These are phyloP conservation scores for Cryptococcus floricola DNA, from an alignment of 1,284 basidiomycete species.

Conservation along the genomic window DNA sequence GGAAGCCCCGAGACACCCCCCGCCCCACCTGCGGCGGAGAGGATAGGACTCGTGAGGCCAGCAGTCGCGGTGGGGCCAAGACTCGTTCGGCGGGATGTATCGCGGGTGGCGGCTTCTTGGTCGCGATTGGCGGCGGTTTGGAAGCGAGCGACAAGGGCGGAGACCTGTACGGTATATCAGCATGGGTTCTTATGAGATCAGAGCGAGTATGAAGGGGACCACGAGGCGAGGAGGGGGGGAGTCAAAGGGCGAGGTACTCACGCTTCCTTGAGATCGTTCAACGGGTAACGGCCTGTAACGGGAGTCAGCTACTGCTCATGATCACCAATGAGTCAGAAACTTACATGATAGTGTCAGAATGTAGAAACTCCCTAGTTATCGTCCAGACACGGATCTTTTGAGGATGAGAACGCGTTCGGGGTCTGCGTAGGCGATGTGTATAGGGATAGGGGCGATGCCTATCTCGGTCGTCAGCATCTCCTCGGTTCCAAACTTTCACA, in stretches of 20 bases:
- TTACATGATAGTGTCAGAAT: not conserved
- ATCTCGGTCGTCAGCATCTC: too few species aligned
- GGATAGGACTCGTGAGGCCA: not conserved
- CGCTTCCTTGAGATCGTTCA: slow-evolving; percentile 31
- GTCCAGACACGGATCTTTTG: too few species aligned
- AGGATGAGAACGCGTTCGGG: not conserved
- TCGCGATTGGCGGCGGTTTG: slow-evolving; percentile 32
- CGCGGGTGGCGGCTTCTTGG: slow-evolving; percentile 17
- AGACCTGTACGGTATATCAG: slow-evolving; percentile 17
- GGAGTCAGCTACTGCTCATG: not conserved
- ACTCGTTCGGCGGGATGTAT: slow-evolving; percentile 7
- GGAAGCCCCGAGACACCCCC: not conserved
- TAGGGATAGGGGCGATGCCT: too few species aligned
- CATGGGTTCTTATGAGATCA: not conserved
- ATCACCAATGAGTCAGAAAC: not conserved
- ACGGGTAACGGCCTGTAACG: slow-evolving; percentile 27
- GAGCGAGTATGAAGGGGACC: too few species aligned
- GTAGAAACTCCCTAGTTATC: too few species aligned
- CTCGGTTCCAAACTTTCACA: too few species aligned
- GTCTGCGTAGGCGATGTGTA: too few species aligned
- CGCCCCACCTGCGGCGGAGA: not conserved
- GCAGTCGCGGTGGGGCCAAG: not conserved
- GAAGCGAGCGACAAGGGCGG: slow-evolving; percentile 33
- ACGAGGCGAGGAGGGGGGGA: not conserved
- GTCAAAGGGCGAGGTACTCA: slow-evolving; percentile 7